Conservation (phyloP, 1,284 basidiomycete genomes). For the Xerocomus minutiporus region DNA sequence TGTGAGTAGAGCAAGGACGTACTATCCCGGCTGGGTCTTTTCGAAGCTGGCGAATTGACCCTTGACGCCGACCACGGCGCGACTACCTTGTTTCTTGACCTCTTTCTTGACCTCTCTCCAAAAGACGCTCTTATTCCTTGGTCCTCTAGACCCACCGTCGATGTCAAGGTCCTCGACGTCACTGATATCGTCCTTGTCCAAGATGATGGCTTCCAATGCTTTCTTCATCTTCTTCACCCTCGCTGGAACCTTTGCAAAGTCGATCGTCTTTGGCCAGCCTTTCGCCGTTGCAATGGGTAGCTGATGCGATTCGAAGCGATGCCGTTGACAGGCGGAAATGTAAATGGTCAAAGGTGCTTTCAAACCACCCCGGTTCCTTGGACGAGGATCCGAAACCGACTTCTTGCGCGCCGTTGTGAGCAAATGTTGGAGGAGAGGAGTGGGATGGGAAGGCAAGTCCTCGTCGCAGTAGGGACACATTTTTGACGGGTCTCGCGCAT, state of each 20-base stretch:
- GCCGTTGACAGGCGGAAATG: slow-evolving; percentile 67
- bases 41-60: slow-evolving; percentile 73
- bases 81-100: slow-evolving; percentile 57
- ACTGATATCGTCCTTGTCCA: slow-evolving; percentile 39
- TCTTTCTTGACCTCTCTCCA: slow-evolving; percentile 63
- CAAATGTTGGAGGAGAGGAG: slow-evolving; percentile 54
- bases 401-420: slow-evolving; percentile 47
- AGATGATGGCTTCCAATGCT: slow-evolving; percentile 47
- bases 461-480: slow-evolving; percentile 78
- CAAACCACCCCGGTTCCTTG: slow-evolving; percentile 63
- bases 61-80: slow-evolving; percentile 59
- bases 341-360: slow-evolving; percentile 60
- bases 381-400: slow-evolving; percentile 57
- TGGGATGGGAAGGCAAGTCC: slow-evolving; percentile 56
- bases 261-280: slow-evolving; percentile 71
- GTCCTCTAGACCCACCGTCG: slow-evolving; percentile 25
- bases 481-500: slow-evolving; percentile 52
- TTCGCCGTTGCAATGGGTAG: slow-evolving; percentile 62
- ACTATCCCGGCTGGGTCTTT: slow-evolving; percentile 80
- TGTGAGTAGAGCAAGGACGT: slow-evolving; percentile 32
- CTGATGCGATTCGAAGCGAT: slow-evolving; percentile 66
- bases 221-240: slow-evolving; percentile 49
- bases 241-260: slow-evolving; percentile 51
- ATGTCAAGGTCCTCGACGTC: slow-evolving; percentile 22
- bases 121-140: slow-evolving; percentile 54